Evolutionary conservation across 345 rosid genomes (phyloP).

Genomic region (Rubroshorea leprosula): DNA sequence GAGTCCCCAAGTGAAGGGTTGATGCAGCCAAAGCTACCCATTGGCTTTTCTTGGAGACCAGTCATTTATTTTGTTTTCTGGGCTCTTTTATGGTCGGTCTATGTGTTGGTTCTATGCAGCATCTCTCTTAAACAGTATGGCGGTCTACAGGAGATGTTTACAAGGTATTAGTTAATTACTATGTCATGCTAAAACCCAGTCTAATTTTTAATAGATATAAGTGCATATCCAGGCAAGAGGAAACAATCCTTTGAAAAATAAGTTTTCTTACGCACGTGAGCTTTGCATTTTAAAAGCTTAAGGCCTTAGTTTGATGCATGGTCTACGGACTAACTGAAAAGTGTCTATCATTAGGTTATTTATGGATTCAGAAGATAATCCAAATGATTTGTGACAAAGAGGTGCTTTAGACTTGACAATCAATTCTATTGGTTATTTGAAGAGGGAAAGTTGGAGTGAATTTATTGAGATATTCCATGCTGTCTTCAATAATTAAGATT

Average conservation of each 20-base stretch:
- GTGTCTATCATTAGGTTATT: neutral
- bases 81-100: constrained; percentile 62
- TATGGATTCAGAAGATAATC: neutral
- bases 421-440: too few relatives aligned
- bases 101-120: constrained; percentile 58
- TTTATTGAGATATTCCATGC: neutral
- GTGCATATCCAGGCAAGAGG: too few relatives aligned
- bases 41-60: constrained; percentile 51
- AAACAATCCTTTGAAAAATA: too few relatives aligned
- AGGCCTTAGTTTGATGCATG: too few relatives aligned
- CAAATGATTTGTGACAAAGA: too few relatives aligned
- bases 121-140: constrained; percentile 59
- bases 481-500: neutral
- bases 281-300: too few relatives aligned
- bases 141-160: constrained; percentile 75
- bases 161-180: constrained; percentile 44
- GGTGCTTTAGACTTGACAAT: too few relatives aligned
- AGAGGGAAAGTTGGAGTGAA: too few relatives aligned
- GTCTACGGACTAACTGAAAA: too few relatives aligned
- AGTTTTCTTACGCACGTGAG: too few relatives aligned
- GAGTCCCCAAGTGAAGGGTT: constrained; percentile 9
- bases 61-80: constrained; percentile 58
- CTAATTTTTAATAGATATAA: too few relatives aligned
- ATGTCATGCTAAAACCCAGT: neutral
- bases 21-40: constrained; percentile 24